A percentile compares a stretch with the other conserved stretches of the same genome.
These are phyloP conservation scores for Malus domestica DNA, from an alignment of 306 rosid genomes.

Conservation along the genomic window DNA sequence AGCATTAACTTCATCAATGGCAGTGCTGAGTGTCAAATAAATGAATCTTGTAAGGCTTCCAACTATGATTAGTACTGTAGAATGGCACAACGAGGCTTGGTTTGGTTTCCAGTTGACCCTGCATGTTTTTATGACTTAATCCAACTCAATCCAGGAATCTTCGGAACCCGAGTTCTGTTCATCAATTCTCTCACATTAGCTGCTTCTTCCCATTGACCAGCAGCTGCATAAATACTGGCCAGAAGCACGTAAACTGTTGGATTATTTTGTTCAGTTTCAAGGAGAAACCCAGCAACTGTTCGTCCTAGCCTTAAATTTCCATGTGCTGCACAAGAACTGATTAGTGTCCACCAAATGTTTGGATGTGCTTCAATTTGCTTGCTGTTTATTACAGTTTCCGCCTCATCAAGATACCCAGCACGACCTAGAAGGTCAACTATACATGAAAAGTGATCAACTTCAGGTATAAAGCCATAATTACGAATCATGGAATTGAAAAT, in stretches of 20 bases:
- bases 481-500: constrained; percentile 57
- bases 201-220: constrained; percentile 77
- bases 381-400: constrained; percentile 44
- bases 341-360: constrained; percentile 66
- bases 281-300: constrained; percentile 44
- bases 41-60: not conserved
- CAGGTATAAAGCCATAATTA: constrained; percentile 31
- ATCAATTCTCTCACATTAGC: constrained; percentile 51
- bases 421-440: constrained; percentile 70
- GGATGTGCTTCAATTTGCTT: constrained; percentile 47
- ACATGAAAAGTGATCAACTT: constrained; percentile 72
- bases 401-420: constrained; percentile 67
- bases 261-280: constrained; percentile 48
- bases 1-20: not conserved
- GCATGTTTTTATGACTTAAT: constrained; percentile 11
- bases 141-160: constrained; percentile 77
- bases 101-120: not conserved
- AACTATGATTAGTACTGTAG: not conserved
- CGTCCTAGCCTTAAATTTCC: constrained; percentile 61
- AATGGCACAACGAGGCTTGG: too few species aligned
- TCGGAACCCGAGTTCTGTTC: constrained; percentile 32
- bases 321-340: constrained; percentile 82
- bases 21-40: not conserved
- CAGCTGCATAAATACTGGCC: constrained; percentile 61
- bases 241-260: constrained; percentile 74